Conservation (phyloP, 2,329 filamentous ascomycete genomes). For the Ophiostoma sp. region DNA sequence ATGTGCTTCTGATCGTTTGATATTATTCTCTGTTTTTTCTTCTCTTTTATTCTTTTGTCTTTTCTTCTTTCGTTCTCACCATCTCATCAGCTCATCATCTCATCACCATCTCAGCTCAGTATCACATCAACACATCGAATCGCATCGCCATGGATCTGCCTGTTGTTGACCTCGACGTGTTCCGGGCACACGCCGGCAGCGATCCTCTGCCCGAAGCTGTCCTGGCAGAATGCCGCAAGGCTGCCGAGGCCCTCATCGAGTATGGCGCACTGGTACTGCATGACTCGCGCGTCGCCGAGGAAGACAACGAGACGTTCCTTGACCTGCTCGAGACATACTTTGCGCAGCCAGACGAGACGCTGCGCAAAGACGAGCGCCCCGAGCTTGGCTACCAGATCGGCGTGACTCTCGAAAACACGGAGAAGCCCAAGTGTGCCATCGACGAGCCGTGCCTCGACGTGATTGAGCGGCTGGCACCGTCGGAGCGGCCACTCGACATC, state of each 20-base stretch:
- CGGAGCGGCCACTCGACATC: constrained; percentile 54
- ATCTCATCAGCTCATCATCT: too few relatives aligned
- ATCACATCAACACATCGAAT: neutral
- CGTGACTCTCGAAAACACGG: constrained; percentile 58
- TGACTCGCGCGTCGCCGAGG: constrained; percentile 52
- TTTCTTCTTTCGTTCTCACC: neutral
- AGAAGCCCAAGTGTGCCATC: constrained; percentile 58
- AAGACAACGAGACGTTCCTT: constrained; percentile 52
- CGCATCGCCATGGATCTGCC: constrained; percentile 50
- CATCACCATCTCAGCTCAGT: neutral
- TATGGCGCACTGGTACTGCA: constrained; percentile 57
- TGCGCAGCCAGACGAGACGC: constrained; percentile 44
- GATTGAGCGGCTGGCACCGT: constrained; percentile 49
- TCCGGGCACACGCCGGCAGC: constrained; percentile 26
- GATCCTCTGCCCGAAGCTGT: constrained; percentile 37
- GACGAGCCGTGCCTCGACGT: constrained; percentile 56
- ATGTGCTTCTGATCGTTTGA: neutral
- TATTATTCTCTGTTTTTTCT: neutral
- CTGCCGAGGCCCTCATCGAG: constrained; percentile 52
- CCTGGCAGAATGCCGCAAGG: constrained; percentile 48
- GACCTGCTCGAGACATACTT: constrained; percentile 62
- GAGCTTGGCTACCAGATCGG: constrained; percentile 56
- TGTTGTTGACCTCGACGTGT: constrained; percentile 50
- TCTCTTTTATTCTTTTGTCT: neutral
- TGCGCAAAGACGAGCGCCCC: constrained; percentile 50